Conservation (phyloP, 2,329 filamentous ascomycete genomes). For the Pseudogymnoascus sp. region DNA sequence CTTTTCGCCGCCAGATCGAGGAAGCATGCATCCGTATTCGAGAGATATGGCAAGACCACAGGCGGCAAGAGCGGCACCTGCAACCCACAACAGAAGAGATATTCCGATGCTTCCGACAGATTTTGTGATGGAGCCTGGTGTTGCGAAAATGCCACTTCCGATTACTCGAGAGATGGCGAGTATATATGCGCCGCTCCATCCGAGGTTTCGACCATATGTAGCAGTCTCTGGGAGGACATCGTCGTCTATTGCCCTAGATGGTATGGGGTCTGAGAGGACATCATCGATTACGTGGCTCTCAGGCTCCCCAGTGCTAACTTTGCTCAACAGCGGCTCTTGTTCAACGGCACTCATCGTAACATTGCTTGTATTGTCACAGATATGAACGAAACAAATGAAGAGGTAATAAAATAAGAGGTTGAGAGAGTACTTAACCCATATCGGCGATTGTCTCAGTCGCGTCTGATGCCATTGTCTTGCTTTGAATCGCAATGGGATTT, state of each 20-base stretch:
- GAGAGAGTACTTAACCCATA: neutral
- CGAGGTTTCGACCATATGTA: conserved; percentile 16
- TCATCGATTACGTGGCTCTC: neutral
- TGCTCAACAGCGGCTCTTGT: conserved; percentile 3
- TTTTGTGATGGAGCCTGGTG: conserved; percentile 57
- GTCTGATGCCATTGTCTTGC: conserved; percentile 3
- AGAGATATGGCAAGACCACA: conserved; percentile 38
- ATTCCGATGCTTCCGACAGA: conserved; percentile 56
- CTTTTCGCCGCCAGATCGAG: conserved; percentile 42
- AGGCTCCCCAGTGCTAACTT: neutral
- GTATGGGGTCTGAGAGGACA: neutral
- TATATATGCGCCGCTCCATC: conserved; percentile 23
- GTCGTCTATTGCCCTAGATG: neutral
- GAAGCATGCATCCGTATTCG: conserved; percentile 39
- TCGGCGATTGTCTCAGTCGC: neutral
- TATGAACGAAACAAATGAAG: neutral
- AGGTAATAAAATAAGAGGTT: neutral
- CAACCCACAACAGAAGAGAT: conserved; percentile 45
- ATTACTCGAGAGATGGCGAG: conserved; percentile 25
- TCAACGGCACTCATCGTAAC: neutral
- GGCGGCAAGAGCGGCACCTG: conserved; percentile 37
- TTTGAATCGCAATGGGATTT: neutral
- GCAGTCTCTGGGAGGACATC: neutral
- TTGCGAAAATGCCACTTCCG: conserved; percentile 24
- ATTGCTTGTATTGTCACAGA: neutral